phyloP scores from a whole-genome alignment of 2,329 filamentous ascomycete genomes.

The Hymenoscyphus linearis region DNA sequence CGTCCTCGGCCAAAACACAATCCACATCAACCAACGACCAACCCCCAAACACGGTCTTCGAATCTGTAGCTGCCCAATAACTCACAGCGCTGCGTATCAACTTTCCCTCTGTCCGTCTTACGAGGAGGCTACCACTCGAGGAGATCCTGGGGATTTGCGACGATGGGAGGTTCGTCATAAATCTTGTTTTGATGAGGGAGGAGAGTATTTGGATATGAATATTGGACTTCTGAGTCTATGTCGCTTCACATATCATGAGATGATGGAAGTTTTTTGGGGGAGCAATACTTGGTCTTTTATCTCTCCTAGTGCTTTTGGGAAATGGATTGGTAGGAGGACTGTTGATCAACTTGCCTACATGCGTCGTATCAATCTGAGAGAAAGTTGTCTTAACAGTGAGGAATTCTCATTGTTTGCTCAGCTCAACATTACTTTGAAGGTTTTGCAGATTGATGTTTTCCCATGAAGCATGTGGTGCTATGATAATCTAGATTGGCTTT shows the following conservation, averaged over 20 bases:
- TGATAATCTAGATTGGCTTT: too few species aligned
- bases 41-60: background rate
- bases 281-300: background rate
- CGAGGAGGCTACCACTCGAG: background rate
- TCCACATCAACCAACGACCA: background rate
- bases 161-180: background rate
- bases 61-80: background rate
- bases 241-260: background rate
- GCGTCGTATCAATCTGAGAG: background rate
- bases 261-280: background rate
- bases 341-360: background rate
- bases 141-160: background rate
- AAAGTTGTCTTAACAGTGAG: accelerated
- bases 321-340: background rate
- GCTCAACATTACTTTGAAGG: too few species aligned
- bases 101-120: background rate
- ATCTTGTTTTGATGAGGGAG: background rate
- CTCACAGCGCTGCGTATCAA: background rate
- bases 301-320: accelerated
- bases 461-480: too few species aligned
- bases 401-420: too few species aligned
- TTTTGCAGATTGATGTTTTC: background rate
- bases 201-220: background rate
- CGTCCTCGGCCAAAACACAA: background rate
- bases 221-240: background rate